Conservation (phyloP, 2,329 filamentous ascomycete genomes). For the Drechslerella dactyloides region DNA sequence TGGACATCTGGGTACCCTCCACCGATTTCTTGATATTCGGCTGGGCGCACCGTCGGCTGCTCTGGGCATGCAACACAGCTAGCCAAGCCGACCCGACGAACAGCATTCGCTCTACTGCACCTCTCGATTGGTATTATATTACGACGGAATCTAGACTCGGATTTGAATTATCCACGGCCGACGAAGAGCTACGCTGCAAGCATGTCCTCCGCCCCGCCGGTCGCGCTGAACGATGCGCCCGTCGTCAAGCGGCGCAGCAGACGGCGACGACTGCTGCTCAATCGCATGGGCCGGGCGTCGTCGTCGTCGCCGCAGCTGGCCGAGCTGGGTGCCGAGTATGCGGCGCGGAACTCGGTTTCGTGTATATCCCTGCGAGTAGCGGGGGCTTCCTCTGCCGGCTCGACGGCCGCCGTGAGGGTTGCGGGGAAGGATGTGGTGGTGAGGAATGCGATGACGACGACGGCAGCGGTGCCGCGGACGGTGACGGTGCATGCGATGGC, state of each 20-base stretch:
- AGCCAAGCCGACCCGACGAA: neutral
- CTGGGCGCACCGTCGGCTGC: neutral
- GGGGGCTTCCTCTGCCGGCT: conserved; percentile 13
- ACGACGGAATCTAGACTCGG: too few relatives aligned
- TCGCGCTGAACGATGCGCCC: conserved; percentile 25
- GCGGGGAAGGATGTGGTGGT: conserved; percentile 42
- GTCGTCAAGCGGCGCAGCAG: conserved; percentile 39
- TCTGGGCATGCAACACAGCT: conserved; percentile 1
- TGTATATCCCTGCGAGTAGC: conserved; percentile 36
- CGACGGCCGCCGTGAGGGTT: conserved; percentile 22
- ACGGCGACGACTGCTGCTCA: conserved; percentile 32
- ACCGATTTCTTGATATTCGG: neutral
- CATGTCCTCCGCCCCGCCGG: conserved; percentile 15
- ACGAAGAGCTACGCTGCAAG: neutral
- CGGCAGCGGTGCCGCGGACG: conserved; percentile 17
- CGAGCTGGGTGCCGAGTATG: conserved; percentile 33
- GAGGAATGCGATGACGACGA: conserved; percentile 29
- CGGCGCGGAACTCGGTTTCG: conserved; percentile 43
- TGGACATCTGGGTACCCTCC: too few relatives aligned
- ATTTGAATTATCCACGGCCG: too few relatives aligned
- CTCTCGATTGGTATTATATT: neutral
- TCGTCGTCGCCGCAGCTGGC: conserved; percentile 47
- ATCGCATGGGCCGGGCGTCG: conserved; percentile 37
- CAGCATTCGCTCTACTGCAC: neutral
- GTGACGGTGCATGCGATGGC: conserved; percentile 19